Evolutionary conservation across 108 stramenopile species (phyloP).

Genomic region (Seminavis robusta): DNA sequence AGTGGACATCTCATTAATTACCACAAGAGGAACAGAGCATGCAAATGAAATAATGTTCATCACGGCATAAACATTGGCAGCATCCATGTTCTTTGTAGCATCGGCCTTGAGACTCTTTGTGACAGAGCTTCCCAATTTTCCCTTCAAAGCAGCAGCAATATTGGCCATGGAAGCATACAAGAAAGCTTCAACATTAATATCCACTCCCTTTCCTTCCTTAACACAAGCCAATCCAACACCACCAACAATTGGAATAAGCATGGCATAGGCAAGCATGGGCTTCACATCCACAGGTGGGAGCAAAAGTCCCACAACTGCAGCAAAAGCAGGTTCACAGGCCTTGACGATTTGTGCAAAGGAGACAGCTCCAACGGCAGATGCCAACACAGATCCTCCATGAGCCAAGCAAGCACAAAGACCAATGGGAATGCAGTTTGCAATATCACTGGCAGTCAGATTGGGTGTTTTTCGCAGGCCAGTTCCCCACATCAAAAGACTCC

Average conservation of each 20-base stretch:
- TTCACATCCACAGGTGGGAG: constrained; percentile 83
- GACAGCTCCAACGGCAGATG: constrained; percentile 92
- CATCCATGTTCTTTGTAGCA: constrained; percentile 92
- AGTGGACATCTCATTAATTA: constrained; percentile 68
- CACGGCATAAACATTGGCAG: constrained; percentile 93
- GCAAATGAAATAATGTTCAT: constrained; percentile 91
- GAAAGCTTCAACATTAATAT: constrained; percentile 88
- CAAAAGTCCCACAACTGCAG: constrained; percentile 83
- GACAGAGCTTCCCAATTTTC: constrained; percentile 85
- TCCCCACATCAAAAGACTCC: constrained; percentile 65
- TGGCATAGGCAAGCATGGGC: constrained; percentile 70
- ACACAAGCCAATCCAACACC: constrained; percentile 90
- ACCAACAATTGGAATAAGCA: constrained; percentile 91
- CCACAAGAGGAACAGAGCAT: constrained; percentile 87
- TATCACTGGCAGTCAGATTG: constrained; percentile 63
- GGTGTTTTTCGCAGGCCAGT: constrained; percentile 77
- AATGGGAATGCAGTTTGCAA: constrained; percentile 74
- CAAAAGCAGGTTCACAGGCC: constrained; percentile 95
- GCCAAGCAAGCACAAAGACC: constrained; percentile 72
- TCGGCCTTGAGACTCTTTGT: constrained; percentile 80
- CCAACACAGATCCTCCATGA: constrained; percentile 78
- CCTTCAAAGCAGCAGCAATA: constrained; percentile 82
- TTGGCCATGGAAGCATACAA: constrained; percentile 91
- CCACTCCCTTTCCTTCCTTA: constrained; percentile 89
- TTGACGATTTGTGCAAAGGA: constrained; percentile 97